Evolutionary conservation across 2,329 filamentous ascomycete genomes (phyloP).

Genomic region (Lachnellula suecica): DNA sequence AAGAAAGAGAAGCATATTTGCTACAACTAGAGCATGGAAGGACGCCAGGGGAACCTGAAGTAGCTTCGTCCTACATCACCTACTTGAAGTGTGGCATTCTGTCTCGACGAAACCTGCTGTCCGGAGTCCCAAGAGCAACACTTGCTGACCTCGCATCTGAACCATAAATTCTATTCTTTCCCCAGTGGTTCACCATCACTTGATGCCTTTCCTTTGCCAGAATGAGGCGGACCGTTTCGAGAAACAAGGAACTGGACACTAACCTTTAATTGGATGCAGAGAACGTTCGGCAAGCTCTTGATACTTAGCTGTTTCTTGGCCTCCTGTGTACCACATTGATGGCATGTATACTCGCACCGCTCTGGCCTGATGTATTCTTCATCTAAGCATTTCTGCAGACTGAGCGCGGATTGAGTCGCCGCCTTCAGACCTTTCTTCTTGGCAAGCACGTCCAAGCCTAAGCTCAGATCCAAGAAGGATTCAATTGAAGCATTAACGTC

Average conservation of each 20-base stretch:
- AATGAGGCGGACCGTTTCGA: background rate
- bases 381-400: slow-evolving; percentile 72
- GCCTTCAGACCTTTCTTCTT: slow-evolving; percentile 58
- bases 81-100: too few relatives aligned
- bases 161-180: too few relatives aligned
- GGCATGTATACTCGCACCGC: slow-evolving; percentile 86
- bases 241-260: slow-evolving; percentile 15
- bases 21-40: too few relatives aligned
- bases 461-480: slow-evolving; percentile 85
- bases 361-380: slow-evolving; percentile 85
- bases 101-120: too few relatives aligned
- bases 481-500: slow-evolving; percentile 82
- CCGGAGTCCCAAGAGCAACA: too few relatives aligned
- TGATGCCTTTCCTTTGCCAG: too few relatives aligned
- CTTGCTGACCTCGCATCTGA: too few relatives aligned
- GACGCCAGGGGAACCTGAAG: too few relatives aligned
- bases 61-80: too few relatives aligned
- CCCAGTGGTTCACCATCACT: too few relatives aligned
- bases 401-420: slow-evolving; percentile 42
- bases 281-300: slow-evolving; percentile 80
- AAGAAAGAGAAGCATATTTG: background rate
- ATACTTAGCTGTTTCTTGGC: slow-evolving; percentile 84
- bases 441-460: slow-evolving; percentile 75
- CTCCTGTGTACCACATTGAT: slow-evolving; percentile 75
- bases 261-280: slow-evolving; percentile 92